Evolutionary conservation across 495 filamentous ascomycete species (phyloP).

Genomic region (Penicillium verhagenii): DNA sequence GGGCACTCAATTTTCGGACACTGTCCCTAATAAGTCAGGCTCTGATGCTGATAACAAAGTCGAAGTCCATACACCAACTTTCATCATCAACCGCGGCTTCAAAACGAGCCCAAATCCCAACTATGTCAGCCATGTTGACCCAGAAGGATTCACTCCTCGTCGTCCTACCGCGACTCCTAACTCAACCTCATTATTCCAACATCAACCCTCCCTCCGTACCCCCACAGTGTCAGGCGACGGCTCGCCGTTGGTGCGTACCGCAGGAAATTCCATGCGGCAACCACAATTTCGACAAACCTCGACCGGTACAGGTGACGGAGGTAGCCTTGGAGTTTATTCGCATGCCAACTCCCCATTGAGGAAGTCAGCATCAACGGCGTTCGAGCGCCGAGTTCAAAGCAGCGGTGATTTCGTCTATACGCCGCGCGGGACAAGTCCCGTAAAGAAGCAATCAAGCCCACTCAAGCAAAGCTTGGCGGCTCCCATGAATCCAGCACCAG

Average conservation of each 20-base stretch:
- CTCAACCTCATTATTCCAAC: conserved; percentile 24
- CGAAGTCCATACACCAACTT: conserved; percentile 72
- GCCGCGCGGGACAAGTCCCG: conserved; percentile 37
- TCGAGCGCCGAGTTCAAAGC: conserved; percentile 38
- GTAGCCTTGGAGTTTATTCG: conserved; percentile 74
- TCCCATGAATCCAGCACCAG: conserved; percentile 29
- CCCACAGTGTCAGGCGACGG: conserved; percentile 48
- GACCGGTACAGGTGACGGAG: conserved; percentile 60
- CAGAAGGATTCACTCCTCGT: conserved; percentile 52
- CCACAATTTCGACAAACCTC: conserved; percentile 52
- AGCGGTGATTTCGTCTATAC: conserved; percentile 40
- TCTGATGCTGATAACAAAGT: conserved; percentile 56
- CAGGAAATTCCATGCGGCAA: conserved; percentile 52
- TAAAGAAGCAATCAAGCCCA: conserved; percentile 42
- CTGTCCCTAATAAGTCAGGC: conserved; percentile 37
- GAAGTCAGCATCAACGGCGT: conserved; percentile 54
- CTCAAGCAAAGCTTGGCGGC: conserved; percentile 43
- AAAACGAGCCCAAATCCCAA: conserved; percentile 84
- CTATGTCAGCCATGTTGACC: conserved; percentile 76
- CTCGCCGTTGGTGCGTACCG: conserved; percentile 49
- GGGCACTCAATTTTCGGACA: conserved; percentile 64
- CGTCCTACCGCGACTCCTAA: conserved; percentile 31
- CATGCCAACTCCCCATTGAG: conserved; percentile 80
- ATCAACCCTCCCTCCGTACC: conserved; percentile 36
- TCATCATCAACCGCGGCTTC: conserved; percentile 78